These are phyloP conservation scores for Epichloe hybrida DNA, from an alignment of 2,329 filamentous ascomycete species.

Conservation along the genomic window DNA sequence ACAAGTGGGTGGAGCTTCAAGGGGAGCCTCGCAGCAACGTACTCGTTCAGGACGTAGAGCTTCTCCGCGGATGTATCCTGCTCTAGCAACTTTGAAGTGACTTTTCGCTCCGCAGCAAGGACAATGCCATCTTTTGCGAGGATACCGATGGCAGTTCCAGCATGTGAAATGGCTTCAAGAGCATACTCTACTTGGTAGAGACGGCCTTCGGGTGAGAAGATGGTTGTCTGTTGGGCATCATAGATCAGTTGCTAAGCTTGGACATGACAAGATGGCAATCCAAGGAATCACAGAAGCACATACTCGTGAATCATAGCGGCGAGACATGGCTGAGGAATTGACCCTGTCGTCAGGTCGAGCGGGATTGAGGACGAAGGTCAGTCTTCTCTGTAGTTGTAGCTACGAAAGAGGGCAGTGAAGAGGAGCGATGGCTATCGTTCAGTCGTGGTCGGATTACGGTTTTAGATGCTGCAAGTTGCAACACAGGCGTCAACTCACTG, in stretches of 20 bases:
- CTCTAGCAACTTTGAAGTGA: conserved; percentile 97
- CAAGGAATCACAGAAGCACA: conserved; percentile 23
- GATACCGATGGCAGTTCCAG: conserved; percentile 91
- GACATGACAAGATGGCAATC: not conserved
- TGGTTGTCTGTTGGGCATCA: conserved; percentile 60
- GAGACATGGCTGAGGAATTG: conserved; percentile 52
- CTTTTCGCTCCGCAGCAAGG: conserved; percentile 93
- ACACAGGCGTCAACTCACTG: conserved; percentile 8
- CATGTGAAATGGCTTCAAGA: conserved; percentile 95
- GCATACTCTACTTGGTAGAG: conserved; percentile 99
- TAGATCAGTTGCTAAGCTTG: conserved; percentile 1
- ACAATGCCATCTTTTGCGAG: conserved; percentile 97
- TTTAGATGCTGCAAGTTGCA: conserved; percentile 2
- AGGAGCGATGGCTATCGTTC: conserved; percentile 1
- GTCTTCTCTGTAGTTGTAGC: not conserved
- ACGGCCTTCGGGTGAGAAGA: conserved; percentile 97
- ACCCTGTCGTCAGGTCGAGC: not conserved
- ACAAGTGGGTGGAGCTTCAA: too few species aligned
- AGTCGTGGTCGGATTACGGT: not conserved
- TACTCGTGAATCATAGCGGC: conserved; percentile 95
- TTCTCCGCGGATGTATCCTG: conserved; percentile 99
- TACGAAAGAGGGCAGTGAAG: not conserved
- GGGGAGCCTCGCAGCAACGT: conserved; percentile 20
- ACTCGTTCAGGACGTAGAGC: conserved; percentile 99
- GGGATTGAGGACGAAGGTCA: not conserved